Conservation (phyloP, 192 early-diverging fungal genomes). For the Backusella liffmaniae region DNA sequence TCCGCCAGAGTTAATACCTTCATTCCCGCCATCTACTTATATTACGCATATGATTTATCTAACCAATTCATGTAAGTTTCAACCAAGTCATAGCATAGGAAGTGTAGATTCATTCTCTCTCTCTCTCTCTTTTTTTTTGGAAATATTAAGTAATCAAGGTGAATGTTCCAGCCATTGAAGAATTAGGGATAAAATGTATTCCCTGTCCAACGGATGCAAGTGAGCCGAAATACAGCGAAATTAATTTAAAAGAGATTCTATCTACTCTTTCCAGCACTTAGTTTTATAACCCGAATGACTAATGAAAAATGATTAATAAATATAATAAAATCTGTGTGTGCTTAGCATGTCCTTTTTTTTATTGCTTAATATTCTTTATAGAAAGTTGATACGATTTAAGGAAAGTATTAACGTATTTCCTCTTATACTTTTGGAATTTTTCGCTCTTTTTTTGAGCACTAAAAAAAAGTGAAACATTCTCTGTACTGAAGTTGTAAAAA, state of each 20-base stretch:
- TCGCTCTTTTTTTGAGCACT: too few species aligned
- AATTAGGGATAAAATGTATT: conserved; percentile 51
- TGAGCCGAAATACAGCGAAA: conserved; percentile 2
- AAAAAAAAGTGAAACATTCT: too few species aligned
- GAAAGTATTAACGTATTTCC: too few species aligned
- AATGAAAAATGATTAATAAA: background rate
- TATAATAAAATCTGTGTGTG: background rate
- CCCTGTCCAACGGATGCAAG: background rate
- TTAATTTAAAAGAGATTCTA: background rate
- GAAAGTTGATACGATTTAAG: too few species aligned
- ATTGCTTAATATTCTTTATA: too few species aligned
- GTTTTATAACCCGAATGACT: background rate
- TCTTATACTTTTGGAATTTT: too few species aligned
- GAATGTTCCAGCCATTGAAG: conserved; percentile 42
- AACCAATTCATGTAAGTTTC: conserved; percentile 43
- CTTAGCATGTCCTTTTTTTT: background rate
- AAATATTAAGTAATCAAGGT: conserved; percentile 27
- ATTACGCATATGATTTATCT: conserved; percentile 55
- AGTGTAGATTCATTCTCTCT: background rate
- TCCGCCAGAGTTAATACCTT: conserved; percentile 24
- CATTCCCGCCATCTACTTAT: conserved; percentile 29
- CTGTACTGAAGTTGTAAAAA: too few species aligned
- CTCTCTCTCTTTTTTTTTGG: background rate
- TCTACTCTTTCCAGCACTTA: background rate
- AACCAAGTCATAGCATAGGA: too few species aligned